phyloP scores from a whole-genome alignment of 441 rosid species.

The Macaranga tanarius region DNA sequence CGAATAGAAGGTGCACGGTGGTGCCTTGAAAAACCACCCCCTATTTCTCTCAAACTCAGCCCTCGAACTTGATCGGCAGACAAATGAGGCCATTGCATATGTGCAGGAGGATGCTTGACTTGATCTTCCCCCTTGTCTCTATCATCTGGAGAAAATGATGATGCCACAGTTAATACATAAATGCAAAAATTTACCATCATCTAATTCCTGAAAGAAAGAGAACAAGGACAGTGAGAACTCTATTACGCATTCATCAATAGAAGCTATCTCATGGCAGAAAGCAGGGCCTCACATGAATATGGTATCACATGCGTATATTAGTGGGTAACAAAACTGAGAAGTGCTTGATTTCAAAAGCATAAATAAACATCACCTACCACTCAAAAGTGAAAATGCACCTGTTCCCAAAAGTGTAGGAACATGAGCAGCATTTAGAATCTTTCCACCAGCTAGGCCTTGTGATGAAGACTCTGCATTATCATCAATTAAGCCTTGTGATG shows the following conservation, averaged over 20 bases:
- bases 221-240: not conserved
- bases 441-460: constrained; percentile 46
- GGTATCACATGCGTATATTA: not conserved
- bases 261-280: not conserved
- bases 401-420: constrained; percentile 94
- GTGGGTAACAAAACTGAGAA: not conserved
- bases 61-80: constrained; percentile 92
- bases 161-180: constrained; percentile 22
- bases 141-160: constrained; percentile 52
- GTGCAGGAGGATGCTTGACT: constrained; percentile 48
- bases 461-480: constrained; percentile 52
- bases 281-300: not conserved
- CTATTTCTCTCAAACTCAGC: constrained; percentile 90
- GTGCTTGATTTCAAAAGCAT: constrained; percentile 12
- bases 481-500: constrained; percentile 46
- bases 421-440: constrained; percentile 66
- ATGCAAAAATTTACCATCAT: constrained; percentile 1
- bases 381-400: constrained; percentile 88
- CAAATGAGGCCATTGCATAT: constrained; percentile 97
- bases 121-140: constrained; percentile 35
- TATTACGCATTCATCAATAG: not conserved
- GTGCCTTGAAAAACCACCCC: constrained; percentile 97
- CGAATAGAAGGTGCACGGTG: constrained; percentile 96
- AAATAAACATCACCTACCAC: constrained; percentile 63
- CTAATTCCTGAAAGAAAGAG: constrained; percentile 11